Base-by-base conservation (phyloP, 2,329 filamentous ascomycete species). In the Tolypocladium amazonense region DNA sequence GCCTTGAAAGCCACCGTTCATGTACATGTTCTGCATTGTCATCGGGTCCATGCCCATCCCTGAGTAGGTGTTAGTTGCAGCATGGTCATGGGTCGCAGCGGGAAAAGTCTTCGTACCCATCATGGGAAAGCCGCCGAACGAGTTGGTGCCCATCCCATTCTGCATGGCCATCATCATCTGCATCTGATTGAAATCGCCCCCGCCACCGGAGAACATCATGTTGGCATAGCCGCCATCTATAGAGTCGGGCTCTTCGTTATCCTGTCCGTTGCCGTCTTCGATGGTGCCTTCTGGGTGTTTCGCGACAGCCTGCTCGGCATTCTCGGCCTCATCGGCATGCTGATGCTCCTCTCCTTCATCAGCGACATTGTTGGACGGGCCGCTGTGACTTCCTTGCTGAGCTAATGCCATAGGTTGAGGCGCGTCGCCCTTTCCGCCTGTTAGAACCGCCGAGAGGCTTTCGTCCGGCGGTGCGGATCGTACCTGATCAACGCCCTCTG, bases 41-140 rank as follows among this genome's bases (percentile, higher is more conserved):
- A 87, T 86, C 62, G 86, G 85, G 80, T 92, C 89, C 90, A 96
- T 94, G 74, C 83, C 83, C 88, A 93, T 91, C 69, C 85, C 85
- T 66, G 88, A 79, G 88, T 94, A 92, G 70, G 85, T 89, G 62
- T 75, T 67, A 79, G 72, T 62, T 39, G 59, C 50, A 33, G 61
- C 23, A 35, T 41, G 39, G 38, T 33, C 37, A 30, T 56, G 18
- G n/a, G 25, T 18, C 5, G 18, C n/a, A 27, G 43, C 14, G 27
- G 30, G 9, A 33, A 14, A 53, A 53, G 15, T 38, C 30, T 2
- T 41, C 56, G 43, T 59, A 97, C 92, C 89, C 89, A 97, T 96
- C 85, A 93, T 91, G 58, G 88, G 81, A 69, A 87, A 87, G 62
- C 76, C 77, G 60, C 79, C 78, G 68, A 86, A 86, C 2, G 75